Base-by-base conservation (phyloP, 75 land plant genomes). In the Selaginella moellendorffii region DNA sequence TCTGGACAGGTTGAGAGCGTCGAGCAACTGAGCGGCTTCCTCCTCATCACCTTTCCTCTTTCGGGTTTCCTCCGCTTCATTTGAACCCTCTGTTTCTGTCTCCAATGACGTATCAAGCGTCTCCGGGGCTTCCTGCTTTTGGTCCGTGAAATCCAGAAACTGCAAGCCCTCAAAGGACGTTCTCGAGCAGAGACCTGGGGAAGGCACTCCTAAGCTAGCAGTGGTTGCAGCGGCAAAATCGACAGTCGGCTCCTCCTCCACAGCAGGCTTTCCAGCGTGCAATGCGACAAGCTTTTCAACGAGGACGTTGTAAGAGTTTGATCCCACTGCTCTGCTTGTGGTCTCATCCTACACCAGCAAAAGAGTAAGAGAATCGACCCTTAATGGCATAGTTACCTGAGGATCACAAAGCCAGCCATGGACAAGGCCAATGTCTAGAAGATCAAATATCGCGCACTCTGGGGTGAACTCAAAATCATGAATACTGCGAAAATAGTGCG, bases 371-470 rank as follows among this genome's bases (percentile, higher is more conserved):
- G n/a, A n/a, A n/a, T n/a, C n/a, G n/a, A n/a, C n/a, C 27, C 18
- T 52, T 18, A 18, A 26, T 20, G 25, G 26, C 23, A 52, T 12
- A n/a, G 59, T 30, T 71, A 92, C 98, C 96, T 93, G 90, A n/a
- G 96, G 90, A 74, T 93, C 98, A 80, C 80, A 82, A 36, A 93
- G 82, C 98, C 98, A 93, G 23, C 98, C 98, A 80, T 93, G 98
- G 64, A 78, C 87, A 2, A 93, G 80, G 29, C 82, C 85, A 69
- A 93, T 88, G 29, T 85, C 90, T 26, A 93, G 77, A 28, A 93
- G 79, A 74, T 88, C 98, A 77, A 88, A 93, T 63, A 93, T 83
- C 1, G 87, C 83, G 70, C 96, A 85, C 42, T 88, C 98, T 28
- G 78, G 78, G 19, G 98, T 88, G 65, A 88, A 85, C 66, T 88